Evolutionary conservation across 805 yeast genomes (phyloP), one percentile per base, ranked within the genome.

Genomic region (Lipomyces kockii): DNA sequence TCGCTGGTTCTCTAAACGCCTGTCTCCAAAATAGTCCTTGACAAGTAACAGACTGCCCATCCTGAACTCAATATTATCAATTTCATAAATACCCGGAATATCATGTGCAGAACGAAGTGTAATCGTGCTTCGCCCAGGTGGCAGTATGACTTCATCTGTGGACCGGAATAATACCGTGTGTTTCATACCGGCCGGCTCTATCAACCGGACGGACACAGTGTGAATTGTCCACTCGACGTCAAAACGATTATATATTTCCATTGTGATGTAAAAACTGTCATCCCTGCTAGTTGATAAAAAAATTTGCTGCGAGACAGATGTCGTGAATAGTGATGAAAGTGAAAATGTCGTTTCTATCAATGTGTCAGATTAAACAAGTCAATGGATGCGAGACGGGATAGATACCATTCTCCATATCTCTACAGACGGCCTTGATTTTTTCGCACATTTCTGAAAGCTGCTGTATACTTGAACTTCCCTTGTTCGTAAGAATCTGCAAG

Each of bases 61-160:
- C 3, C 62, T 66, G 20, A 78, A 72, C 14, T 66, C 71, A n/a
- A 81, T 62, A 7, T 70, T 57, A 9, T 72, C 66, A 2, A 79
- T 72, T 5, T 68, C 73, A 67, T 83, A 80, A 1, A 68, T 29
- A 0, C 86, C 86, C 20, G 78, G 70, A 1, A 74, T 69, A 59
- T 83, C 79, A 3, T 74, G 61, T 11, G 70, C 69, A 0, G 81
- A 71, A 14, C 62, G 51, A 11, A 83, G 73, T 2, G 52, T 63
- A 9, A 78, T 62, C 20, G 12, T 68, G 29, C 71, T 73, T 8
- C 58, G 60, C n/a, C 68, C 70, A 0, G 46, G 35, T 4, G 62
- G 37, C 29, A 62, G 32, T 12, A 60, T n/a, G 43, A 39, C 56
- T n/a, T 61, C 61, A n/a, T 54, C 61, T 35, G 35, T 27, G 12